Evolutionary conservation across 345 rosid genomes (phyloP).

Genomic region (Streptanthus diversifolius): DNA sequence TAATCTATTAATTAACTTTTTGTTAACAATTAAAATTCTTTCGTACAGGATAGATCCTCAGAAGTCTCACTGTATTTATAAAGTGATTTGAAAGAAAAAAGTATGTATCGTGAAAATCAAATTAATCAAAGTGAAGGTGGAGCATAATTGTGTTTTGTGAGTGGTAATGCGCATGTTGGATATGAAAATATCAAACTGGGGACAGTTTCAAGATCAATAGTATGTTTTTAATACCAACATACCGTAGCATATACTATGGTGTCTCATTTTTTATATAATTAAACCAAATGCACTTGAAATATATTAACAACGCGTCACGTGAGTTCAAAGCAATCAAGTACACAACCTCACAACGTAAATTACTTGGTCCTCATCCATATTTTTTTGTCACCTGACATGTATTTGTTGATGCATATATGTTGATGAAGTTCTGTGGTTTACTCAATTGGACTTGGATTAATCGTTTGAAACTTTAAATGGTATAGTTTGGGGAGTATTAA

Average conservation of each 20-base stretch:
- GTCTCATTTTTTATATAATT: background rate
- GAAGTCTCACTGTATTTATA: conserved; percentile 1
- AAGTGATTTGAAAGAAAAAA: background rate
- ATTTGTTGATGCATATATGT: background rate
- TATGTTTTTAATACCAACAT: background rate
- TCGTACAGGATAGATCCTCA: background rate
- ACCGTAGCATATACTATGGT: conserved; percentile 24
- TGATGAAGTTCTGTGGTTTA: background rate
- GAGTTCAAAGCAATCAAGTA: conserved; percentile 30
- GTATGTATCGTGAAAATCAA: background rate
- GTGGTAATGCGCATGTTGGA: conserved; percentile 32
- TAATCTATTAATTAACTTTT: background rate
- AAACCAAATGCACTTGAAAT: background rate
- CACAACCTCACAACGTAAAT: conserved; percentile 7
- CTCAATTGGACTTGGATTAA: background rate
- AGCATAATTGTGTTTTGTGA: conserved; percentile 29
- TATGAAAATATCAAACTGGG: conserved; percentile 20
- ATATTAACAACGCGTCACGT: conserved; percentile 31
- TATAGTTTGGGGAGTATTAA: background rate
- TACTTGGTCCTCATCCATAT: conserved; percentile 16
- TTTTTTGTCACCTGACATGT: conserved; percentile 15
- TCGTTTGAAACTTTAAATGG: background rate
- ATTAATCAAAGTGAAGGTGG: conserved; percentile 8
- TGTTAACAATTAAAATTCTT: background rate
- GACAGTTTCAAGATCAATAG: conserved; percentile 15